A percentile compares a stretch with the other conserved stretches of the same genome.
These are phyloP conservation scores for Ottelia alismoides DNA, from an alignment of 106 monocot genomes.

Conservation along the genomic window DNA sequence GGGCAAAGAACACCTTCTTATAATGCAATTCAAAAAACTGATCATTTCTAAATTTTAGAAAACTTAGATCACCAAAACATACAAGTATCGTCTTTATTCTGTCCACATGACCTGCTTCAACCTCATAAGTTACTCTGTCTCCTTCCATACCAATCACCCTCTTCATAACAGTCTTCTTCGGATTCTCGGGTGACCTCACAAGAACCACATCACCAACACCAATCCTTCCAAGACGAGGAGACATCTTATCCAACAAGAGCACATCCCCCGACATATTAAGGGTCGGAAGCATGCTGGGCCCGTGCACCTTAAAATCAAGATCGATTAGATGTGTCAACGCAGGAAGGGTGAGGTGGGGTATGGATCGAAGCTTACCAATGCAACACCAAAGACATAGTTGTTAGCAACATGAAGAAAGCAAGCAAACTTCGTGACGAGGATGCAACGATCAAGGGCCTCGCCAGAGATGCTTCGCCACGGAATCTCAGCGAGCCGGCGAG, in stretches of 20 bases:
- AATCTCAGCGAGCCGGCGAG: neutral
- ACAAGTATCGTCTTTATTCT: slow-evolving; percentile 12
- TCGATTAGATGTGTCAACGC: too few species aligned
- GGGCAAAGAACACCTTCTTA: too few species aligned
- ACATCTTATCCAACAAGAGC: slow-evolving; percentile 40
- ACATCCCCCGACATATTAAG: slow-evolving; percentile 63
- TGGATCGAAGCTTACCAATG: too few species aligned
- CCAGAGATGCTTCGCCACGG: slow-evolving; percentile 1
- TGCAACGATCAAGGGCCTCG: slow-evolving; percentile 5
- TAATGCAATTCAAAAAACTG: too few species aligned
- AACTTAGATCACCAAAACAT: neutral
- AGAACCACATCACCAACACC: slow-evolving; percentile 43
- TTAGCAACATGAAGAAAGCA: slow-evolving; percentile 7
- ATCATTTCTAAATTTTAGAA: neutral
- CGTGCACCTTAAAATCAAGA: slow-evolving; percentile 38
- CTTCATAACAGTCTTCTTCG: slow-evolving; percentile 43
- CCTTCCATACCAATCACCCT: slow-evolving; percentile 57
- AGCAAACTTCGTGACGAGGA: slow-evolving; percentile 4
- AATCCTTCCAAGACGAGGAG: slow-evolving; percentile 15
- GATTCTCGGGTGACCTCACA: slow-evolving; percentile 52
- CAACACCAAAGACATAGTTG: slow-evolving; percentile 5
- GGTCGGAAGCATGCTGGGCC: slow-evolving; percentile 79
- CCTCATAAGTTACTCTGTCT: slow-evolving; percentile 33
- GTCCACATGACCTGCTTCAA: slow-evolving; percentile 25
- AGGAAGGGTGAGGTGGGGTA: too few species aligned